Evolutionary conservation across 257 asterid genomes (phyloP).

Genomic region (Orobanche coerulescens): DNA sequence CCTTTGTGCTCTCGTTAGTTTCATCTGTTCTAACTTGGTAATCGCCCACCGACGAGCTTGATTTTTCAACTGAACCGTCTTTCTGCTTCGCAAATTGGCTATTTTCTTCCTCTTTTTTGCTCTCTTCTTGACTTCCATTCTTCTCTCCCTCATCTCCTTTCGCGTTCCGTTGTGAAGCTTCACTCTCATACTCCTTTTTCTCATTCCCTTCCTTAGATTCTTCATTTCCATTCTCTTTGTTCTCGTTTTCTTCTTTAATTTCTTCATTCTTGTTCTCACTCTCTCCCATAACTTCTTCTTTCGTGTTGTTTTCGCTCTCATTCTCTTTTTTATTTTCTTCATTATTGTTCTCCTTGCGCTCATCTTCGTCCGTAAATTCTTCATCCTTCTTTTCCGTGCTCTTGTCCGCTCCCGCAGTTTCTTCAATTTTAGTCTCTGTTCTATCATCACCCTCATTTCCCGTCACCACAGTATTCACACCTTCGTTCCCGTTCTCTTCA

Average conservation of each 20-base stretch:
- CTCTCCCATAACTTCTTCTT: constrained; percentile 9
- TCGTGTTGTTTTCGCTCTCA: constrained; percentile 20
- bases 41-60: constrained; percentile 29
- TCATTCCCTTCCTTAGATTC: constrained; percentile 21
- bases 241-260: constrained; percentile 19
- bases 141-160: constrained; percentile 37
- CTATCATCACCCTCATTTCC: constrained; percentile 4
- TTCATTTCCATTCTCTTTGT: constrained; percentile 15
- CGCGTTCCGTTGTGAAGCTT: constrained; percentile 25
- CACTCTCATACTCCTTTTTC: constrained; percentile 20
- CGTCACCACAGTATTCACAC: neutral
- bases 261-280: constrained; percentile 16
- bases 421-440: constrained; percentile 12
- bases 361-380: constrained; percentile 7
- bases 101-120: constrained; percentile 22
- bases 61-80: constrained; percentile 23
- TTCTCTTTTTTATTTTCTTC: constrained; percentile 12
- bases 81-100: constrained; percentile 27
- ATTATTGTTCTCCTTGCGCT: neutral
- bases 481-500: constrained; percentile 8
- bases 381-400: constrained; percentile 15
- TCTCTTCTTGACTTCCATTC: constrained; percentile 26
- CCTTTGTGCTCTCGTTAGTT: constrained; percentile 24
- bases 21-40: constrained; percentile 24
- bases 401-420: neutral